Evolutionary conservation across 768 basidiomycete species (phyloP).

Genomic region (Mycena chlorophos): DNA sequence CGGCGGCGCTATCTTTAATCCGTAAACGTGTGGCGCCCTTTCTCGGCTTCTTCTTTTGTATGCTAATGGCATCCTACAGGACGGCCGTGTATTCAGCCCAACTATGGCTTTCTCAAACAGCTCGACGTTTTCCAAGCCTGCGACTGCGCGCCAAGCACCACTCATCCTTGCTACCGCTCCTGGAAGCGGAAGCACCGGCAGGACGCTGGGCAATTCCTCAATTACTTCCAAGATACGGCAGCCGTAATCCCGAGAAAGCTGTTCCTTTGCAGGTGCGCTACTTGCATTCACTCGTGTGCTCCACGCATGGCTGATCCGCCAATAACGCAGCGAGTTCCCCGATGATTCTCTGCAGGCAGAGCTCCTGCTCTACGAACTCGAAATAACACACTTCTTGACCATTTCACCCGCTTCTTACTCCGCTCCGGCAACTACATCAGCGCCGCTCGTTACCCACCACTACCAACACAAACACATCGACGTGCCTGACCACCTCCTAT

Average conservation of each 20-base stretch:
- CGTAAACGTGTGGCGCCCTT: slow-evolving; percentile 43
- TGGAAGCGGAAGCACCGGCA: slow-evolving; percentile 60
- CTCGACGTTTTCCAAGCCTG: slow-evolving; percentile 56
- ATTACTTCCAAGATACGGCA: slow-evolving; percentile 52
- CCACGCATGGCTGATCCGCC: neutral
- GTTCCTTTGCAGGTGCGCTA: slow-evolving; percentile 50
- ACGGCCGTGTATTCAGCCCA: slow-evolving; percentile 44
- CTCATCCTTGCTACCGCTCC: slow-evolving; percentile 47
- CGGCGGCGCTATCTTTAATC: slow-evolving; percentile 49
- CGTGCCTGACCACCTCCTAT: slow-evolving; percentile 43
- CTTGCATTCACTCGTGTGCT: neutral
- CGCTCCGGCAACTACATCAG: too few relatives aligned
- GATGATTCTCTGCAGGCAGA: slow-evolving; percentile 50
- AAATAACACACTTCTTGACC: slow-evolving; percentile 54
- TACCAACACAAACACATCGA: slow-evolving; percentile 45
- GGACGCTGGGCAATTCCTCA: slow-evolving; percentile 54
- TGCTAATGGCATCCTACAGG: slow-evolving; percentile 25
- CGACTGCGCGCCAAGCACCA: slow-evolving; percentile 43
- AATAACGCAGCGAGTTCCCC: slow-evolving; percentile 58
- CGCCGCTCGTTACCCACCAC: too few relatives aligned
- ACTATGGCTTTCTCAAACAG: slow-evolving; percentile 60
- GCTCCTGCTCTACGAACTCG: slow-evolving; percentile 50
- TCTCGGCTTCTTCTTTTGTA: slow-evolving; percentile 10
- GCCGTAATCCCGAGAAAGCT: slow-evolving; percentile 49
- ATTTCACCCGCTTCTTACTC: slow-evolving; percentile 58